These are phyloP conservation scores for Xanthoceras sorbifolium DNA, from an alignment of 345 rosid species.

Conservation along the genomic window DNA sequence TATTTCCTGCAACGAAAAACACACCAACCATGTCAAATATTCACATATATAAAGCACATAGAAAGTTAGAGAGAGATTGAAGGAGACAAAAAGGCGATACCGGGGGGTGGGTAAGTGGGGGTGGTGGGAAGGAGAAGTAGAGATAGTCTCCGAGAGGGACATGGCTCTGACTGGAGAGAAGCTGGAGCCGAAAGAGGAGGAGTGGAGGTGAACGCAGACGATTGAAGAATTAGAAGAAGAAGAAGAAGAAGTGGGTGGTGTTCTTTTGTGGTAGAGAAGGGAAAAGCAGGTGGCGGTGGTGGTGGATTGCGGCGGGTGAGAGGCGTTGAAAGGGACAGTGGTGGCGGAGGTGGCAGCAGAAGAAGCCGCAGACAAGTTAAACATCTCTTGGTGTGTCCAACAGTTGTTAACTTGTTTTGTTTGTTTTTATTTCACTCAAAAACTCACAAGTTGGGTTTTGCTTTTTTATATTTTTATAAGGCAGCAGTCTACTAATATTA, in stretches of 20 bases:
- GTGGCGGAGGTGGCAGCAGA: conserved; percentile 27
- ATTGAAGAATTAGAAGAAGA: conserved; percentile 21
- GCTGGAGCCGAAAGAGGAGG: conserved; percentile 33
- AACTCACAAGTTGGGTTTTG: no score
- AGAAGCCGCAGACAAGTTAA: conserved; percentile 35
- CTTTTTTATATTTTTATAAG: no score
- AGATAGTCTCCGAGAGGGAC: conserved; percentile 48
- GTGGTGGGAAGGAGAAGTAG: conserved; percentile 26
- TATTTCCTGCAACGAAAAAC: conserved; percentile 43
- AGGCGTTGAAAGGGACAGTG: conserved; percentile 23
- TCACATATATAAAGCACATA: background rate
- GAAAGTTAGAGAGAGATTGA: no score
- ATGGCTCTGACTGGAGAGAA: conserved; percentile 46
- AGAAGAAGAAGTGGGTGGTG: background rate
- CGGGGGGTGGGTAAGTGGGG: conserved; percentile 38
- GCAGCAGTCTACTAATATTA: no score
- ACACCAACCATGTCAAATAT: background rate
- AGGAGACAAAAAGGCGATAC: conserved; percentile 21
- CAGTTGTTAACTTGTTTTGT: no score
- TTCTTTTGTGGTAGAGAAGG: conserved; percentile 7
- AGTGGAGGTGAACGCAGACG: conserved; percentile 29
- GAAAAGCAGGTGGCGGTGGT: background rate
- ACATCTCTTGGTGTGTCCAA: conserved; percentile 6
- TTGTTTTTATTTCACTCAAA: no score
- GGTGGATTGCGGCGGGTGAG: conserved; percentile 20